Conservation (phyloP, 129 eudicot species). For the sunflower (Helianthus annuus) region HanXRQr2.0-SUNRISE NC_035436.2:479647-480146, state of each 20-base stretch:
- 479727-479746: slow-evolving; percentile 71
- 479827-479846: slow-evolving; percentile 3
- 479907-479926: slow-evolving; percentile 92
- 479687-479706: slow-evolving; percentile 57
- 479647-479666: slow-evolving; percentile 64
- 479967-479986: slow-evolving; percentile 97
- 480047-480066: too few species aligned
- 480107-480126: too few species aligned
- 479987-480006: slow-evolving; percentile 66
- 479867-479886: slow-evolving; percentile 43
- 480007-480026: slow-evolving; percentile 77
- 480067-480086: too few species aligned
- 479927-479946: slow-evolving; percentile 81
- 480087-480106: too few species aligned
- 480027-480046: neutral
- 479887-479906: slow-evolving; percentile 90
- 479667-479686: slow-evolving; percentile 65
- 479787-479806: slow-evolving; percentile 72
- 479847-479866: slow-evolving; percentile 1
- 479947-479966: slow-evolving; percentile 79
- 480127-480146: too few species aligned
- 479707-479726: slow-evolving; percentile 67
- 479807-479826: slow-evolving; percentile 50
- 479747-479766: slow-evolving; percentile 77
- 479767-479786: slow-evolving; percentile 71